phyloP scores from a whole-genome alignment of 208 protist genomes.

The Leishmania martiniquensis region DNA sequence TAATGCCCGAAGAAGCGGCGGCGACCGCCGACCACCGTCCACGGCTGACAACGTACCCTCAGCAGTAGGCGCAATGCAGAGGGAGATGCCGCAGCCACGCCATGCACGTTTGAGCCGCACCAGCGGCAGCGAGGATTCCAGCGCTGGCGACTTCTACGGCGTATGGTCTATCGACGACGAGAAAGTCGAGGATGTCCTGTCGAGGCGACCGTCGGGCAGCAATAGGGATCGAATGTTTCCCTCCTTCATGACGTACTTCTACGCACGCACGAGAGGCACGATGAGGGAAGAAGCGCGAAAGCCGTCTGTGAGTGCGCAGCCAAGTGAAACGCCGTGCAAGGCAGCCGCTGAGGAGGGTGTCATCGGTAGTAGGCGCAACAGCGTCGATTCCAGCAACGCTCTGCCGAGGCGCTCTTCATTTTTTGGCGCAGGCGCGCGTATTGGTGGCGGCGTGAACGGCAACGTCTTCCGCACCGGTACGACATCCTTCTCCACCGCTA shows the following conservation, averaged over 20 bases:
- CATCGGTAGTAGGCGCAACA: too few relatives aligned
- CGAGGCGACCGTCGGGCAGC: not conserved
- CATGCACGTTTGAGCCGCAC: too few relatives aligned
- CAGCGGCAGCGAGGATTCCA: not conserved
- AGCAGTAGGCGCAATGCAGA: not conserved
- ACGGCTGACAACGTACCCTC: not conserved
- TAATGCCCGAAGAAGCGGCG: not conserved
- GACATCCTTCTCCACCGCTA: not conserved
- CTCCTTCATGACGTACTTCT: slow-evolving; percentile 19
- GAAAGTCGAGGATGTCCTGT: not conserved
- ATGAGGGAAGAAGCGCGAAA: not conserved
- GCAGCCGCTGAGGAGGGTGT: not conserved
- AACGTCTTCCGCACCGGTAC: not conserved
- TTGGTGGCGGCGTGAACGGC: not conserved
- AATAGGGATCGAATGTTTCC: slow-evolving; percentile 9
- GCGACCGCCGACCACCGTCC: too few relatives aligned
- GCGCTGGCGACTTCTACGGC: too few relatives aligned
- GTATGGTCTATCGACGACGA: slow-evolving; percentile 20
- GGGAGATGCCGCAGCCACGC: not conserved
- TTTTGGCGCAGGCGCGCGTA: too few relatives aligned
- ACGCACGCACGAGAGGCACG: not conserved
- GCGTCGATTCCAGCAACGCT: too few relatives aligned
- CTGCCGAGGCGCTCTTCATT: not conserved
- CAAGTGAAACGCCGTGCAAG: not conserved
- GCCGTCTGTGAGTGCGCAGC: not conserved